Conservation (phyloP, 1,284 basidiomycete genomes). For the Lignosus rhinocerotis region DNA sequence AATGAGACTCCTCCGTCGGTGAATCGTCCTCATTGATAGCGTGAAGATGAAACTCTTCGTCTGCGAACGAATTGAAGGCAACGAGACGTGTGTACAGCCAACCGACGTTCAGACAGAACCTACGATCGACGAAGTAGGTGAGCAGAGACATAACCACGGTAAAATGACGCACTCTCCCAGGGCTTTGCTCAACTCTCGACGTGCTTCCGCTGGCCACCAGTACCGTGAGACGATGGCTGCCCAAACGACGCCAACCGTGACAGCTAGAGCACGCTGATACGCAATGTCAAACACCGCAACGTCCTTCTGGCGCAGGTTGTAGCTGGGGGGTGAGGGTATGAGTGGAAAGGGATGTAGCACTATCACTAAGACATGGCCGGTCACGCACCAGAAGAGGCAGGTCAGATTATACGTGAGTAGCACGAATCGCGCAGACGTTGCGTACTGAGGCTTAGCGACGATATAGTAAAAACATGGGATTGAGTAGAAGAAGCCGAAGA, state of each 20-base stretch:
- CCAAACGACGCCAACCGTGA: conserved; percentile 89
- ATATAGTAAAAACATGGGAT: conserved; percentile 95
- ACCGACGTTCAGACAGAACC: conserved; percentile 80
- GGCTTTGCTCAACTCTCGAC: conserved; percentile 81
- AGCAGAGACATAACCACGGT: neutral
- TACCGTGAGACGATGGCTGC: conserved; percentile 85
- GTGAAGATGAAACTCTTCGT: conserved; percentile 21
- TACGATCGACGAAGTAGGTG: conserved; percentile 29
- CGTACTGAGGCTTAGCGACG: conserved; percentile 76
- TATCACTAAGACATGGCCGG: neutral
- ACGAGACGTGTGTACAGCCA: conserved; percentile 85
- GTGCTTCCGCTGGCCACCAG: conserved; percentile 95
- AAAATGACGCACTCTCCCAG: conserved; percentile 74
- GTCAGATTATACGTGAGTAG: conserved; percentile 90
- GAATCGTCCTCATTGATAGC: conserved; percentile 30
- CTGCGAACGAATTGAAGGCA: conserved; percentile 66
- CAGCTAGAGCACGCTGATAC: conserved; percentile 74
- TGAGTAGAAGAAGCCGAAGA: conserved; percentile 89
- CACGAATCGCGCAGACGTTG: conserved; percentile 85
- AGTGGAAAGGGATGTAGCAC: neutral
- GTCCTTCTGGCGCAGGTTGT: conserved; percentile 78
- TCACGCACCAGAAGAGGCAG: conserved; percentile 77
- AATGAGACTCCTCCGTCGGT: conserved; percentile 37
- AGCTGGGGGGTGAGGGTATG: conserved; percentile 45
- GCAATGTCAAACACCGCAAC: conserved; percentile 76